Conservation (phyloP, 1,284 basidiomycete species). For the Hymenochaete sp. region DNA sequence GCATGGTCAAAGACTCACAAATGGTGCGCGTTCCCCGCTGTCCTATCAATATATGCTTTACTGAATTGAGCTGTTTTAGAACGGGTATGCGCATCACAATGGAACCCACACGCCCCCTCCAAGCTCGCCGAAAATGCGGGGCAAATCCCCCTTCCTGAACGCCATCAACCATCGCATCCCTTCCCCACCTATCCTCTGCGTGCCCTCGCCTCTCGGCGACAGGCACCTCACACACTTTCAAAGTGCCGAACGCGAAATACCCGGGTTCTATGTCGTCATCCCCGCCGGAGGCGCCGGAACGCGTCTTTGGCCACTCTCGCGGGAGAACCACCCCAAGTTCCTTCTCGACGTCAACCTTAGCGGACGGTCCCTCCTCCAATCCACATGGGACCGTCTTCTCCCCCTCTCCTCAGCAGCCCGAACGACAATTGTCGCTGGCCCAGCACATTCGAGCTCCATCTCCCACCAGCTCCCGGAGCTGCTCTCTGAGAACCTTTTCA, state of each 20-base stretch:
- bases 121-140: slow-evolving; percentile 60
- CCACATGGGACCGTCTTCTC: slow-evolving; percentile 77
- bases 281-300: slow-evolving; percentile 80
- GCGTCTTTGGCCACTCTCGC: slow-evolving; percentile 76
- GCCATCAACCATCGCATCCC: slow-evolving; percentile 33
- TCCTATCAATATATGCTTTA: slow-evolving; percentile 1
- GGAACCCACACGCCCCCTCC: slow-evolving; percentile 43
- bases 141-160: slow-evolving; percentile 67
- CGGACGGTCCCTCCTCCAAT: slow-evolving; percentile 74
- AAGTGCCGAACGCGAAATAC: slow-evolving; percentile 55
- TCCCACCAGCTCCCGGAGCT: slow-evolving; percentile 67
- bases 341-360: slow-evolving; percentile 74
- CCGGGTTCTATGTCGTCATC: slow-evolving; percentile 80
- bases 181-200: slow-evolving; percentile 33
- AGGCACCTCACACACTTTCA: slow-evolving; percentile 43
- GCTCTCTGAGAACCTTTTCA: slow-evolving; percentile 54
- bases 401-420: slow-evolving; percentile 62
- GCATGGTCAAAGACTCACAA: slow-evolving; percentile 57
- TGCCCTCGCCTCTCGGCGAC: slow-evolving; percentile 55
- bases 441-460: slow-evolving; percentile 61
- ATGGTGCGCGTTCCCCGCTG: slow-evolving; percentile 36
- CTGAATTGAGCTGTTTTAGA: background rate
- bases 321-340: slow-evolving; percentile 75
- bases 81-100: slow-evolving; percentile 20
- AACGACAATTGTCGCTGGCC: slow-evolving; percentile 73